Evolutionary conservation across 169 alveolate species (phyloP).

Genomic region (Eimeria tenella): DNA sequence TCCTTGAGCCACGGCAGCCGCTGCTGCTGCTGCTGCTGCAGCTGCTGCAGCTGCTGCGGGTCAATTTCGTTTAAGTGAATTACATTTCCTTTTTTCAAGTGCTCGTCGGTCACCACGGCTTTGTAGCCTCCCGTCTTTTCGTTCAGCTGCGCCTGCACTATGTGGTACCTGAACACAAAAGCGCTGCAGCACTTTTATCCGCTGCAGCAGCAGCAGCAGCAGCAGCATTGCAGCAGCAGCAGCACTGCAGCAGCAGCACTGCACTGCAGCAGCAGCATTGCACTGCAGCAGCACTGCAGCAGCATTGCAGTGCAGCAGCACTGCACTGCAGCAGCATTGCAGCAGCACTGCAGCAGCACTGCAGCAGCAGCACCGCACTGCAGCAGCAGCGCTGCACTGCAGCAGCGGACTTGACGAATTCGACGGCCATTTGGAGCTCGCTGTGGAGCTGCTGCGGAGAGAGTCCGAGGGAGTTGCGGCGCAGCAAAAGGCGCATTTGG

Average conservation of each 20-base stretch:
- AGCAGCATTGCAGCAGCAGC: too few species aligned
- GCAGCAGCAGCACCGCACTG: too few species aligned
- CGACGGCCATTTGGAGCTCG: slow-evolving; percentile 69
- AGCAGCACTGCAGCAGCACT: background rate
- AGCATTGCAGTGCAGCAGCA: too few species aligned
- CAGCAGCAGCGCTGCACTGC: background rate
- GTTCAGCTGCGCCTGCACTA: slow-evolving; percentile 79
- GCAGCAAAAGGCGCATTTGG: slow-evolving; percentile 43
- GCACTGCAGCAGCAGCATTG: too few species aligned
- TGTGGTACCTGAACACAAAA: slow-evolving; percentile 17
- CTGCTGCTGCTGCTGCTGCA: background rate
- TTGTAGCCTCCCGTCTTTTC: slow-evolving; percentile 68
- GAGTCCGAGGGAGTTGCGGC: slow-evolving; percentile 35
- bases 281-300: too few species aligned
- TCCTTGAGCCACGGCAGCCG: slow-evolving; percentile 33
- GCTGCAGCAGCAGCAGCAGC: background rate
- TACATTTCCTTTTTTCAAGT: slow-evolving; percentile 71
- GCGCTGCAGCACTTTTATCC: background rate
- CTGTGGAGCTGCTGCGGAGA: background rate
- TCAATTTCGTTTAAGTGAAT: slow-evolving; percentile 61
- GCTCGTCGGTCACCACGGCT: slow-evolving; percentile 72
- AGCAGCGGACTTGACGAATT: slow-evolving; percentile 65
- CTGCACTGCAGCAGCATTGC: background rate
- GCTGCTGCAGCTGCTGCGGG: slow-evolving; percentile 9
- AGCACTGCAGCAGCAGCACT: too few species aligned